Percentiles rank a stretch among this genome's conserved stretches.
These are phyloP conservation scores for Gremmenia infestans DNA, from an alignment of 2,329 filamentous ascomycete genomes.

Conservation along the genomic window DNA sequence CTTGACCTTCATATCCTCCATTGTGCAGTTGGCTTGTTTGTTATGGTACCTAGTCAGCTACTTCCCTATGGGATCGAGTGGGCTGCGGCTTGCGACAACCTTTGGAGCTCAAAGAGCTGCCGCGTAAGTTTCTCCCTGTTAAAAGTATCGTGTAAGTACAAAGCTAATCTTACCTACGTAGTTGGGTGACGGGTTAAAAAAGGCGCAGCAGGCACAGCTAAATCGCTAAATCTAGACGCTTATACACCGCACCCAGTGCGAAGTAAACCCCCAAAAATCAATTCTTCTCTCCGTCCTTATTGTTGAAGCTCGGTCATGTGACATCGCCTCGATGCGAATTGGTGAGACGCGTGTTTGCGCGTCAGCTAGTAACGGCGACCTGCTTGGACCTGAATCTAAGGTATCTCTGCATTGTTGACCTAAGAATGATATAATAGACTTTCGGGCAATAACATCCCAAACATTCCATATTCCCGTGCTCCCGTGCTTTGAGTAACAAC, in stretches of 20 bases:
- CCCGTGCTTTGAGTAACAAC: neutral
- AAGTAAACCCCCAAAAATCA: neutral
- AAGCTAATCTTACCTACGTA: neutral
- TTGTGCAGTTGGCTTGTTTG: slow-evolving; percentile 78
- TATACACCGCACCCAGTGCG: neutral
- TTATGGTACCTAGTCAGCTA: slow-evolving; percentile 96
- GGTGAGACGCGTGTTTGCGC: neutral
- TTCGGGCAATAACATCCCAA: neutral
- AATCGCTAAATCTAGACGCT: neutral
- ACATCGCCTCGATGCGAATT: neutral
- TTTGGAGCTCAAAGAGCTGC: slow-evolving; percentile 82
- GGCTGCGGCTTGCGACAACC: slow-evolving; percentile 77
- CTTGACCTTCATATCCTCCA: slow-evolving; percentile 77
- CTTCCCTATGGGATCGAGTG: slow-evolving; percentile 92
- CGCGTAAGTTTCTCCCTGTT: slow-evolving; percentile 35
- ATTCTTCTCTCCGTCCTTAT: neutral
- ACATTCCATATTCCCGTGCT: neutral
- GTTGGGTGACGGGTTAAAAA: slow-evolving; percentile 72
- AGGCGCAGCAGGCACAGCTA: neutral
- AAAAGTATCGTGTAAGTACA: neutral
- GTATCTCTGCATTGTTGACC: neutral
- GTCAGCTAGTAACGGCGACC: neutral
- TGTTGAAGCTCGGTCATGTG: neutral
- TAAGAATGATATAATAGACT: neutral
- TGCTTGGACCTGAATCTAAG: neutral